A percentile compares a stretch with the other conserved stretches of the same genome.
Conservation (phyloP, 768 basidiomycete species). For the Clathrus columnatus region DNA sequence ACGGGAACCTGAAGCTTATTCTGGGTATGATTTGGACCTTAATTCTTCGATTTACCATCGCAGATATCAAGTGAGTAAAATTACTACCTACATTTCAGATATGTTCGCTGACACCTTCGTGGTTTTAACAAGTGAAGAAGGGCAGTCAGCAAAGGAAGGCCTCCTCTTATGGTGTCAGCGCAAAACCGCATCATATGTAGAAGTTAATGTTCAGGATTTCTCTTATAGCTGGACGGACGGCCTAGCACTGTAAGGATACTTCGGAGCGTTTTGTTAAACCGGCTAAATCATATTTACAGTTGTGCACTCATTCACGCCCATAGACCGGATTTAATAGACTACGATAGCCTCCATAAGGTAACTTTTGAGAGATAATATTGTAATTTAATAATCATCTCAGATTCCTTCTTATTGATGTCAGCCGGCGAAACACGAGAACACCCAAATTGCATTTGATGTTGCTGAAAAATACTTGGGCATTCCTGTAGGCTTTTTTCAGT, state of each 20-base stretch:
- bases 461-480: slow-evolving; percentile 87
- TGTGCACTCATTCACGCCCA: slow-evolving; percentile 97
- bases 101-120: slow-evolving; percentile 10
- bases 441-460: slow-evolving; percentile 76
- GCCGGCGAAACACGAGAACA: slow-evolving; percentile 75
- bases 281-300: slow-evolving; percentile 32
- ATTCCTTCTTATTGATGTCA: slow-evolving; percentile 23
- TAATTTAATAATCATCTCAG: neutral
- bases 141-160: slow-evolving; percentile 97
- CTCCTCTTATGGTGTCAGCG: slow-evolving; percentile 97
- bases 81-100: neutral
- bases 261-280: neutral
- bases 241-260: slow-evolving; percentile 70
- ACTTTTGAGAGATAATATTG: slow-evolving; percentile 6
- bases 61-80: slow-evolving; percentile 80
- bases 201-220: slow-evolving; percentile 92
- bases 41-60: slow-evolving; percentile 94
- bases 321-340: slow-evolving; percentile 91
- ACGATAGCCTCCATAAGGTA: slow-evolving; percentile 77
- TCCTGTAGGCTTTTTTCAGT: slow-evolving; percentile 48
- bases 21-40: slow-evolving; percentile 99
- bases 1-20: slow-evolving; percentile 96
- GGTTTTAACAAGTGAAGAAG: slow-evolving; percentile 68
- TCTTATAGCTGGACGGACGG: slow-evolving; percentile 91
- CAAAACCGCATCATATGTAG: slow-evolving; percentile 84